These are phyloP conservation scores for Condylostoma magnum DNA, from an alignment of 169 alveolate genomes.

Conservation along the genomic window DNA sequence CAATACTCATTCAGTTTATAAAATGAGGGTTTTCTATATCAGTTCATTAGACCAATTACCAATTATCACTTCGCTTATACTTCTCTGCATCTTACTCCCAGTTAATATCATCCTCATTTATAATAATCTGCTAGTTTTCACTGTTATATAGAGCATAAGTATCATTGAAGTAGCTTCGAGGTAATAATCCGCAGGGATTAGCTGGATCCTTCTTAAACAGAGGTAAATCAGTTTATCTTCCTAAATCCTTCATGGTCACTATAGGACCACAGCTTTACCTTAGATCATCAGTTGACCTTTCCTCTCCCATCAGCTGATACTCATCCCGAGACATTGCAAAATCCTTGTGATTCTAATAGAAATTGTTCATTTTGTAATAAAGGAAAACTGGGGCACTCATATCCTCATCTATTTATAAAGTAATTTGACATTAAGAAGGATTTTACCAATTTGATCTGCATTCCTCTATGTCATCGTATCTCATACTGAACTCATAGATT, in stretches of 20 bases:
- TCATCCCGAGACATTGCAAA: slow-evolving; percentile 56
- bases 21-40: slow-evolving; percentile 63
- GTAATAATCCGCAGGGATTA: slow-evolving; percentile 84
- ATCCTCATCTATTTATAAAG: neutral
- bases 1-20: slow-evolving; percentile 76
- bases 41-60: slow-evolving; percentile 51
- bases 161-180: slow-evolving; percentile 67
- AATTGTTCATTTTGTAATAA: slow-evolving; percentile 65
- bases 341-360: slow-evolving; percentile 74
- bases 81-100: slow-evolving; percentile 75
- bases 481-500: neutral
- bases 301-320: slow-evolving; percentile 50
- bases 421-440: slow-evolving; percentile 6
- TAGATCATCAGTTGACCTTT: neutral
- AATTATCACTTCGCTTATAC: slow-evolving; percentile 36
- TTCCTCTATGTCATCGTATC: slow-evolving; percentile 31
- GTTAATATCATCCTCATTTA: slow-evolving; percentile 60
- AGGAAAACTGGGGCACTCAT: slow-evolving; percentile 38
- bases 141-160: slow-evolving; percentile 35
- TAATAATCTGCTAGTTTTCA: slow-evolving; percentile 24
- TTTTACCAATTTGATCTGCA: slow-evolving; percentile 24
- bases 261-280: slow-evolving; percentile 67
- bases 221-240: slow-evolving; percentile 44
- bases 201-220: slow-evolving; percentile 53
- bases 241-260: slow-evolving; percentile 46